These are phyloP conservation scores for Solanum chilense DNA, from an alignment of 257 asterid species.

Conservation along the genomic window DNA sequence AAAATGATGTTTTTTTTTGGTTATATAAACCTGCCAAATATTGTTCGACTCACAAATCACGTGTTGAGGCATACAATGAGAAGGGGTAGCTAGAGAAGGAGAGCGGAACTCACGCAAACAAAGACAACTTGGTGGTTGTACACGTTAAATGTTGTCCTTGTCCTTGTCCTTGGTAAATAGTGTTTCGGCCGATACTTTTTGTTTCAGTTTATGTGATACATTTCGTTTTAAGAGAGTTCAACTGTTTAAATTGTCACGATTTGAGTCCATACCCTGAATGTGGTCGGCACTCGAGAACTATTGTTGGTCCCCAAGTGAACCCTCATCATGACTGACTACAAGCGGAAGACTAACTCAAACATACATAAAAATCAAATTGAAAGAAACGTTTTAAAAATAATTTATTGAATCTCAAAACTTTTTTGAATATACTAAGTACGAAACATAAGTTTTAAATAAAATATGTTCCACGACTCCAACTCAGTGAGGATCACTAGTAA, in stretches of 20 bases:
- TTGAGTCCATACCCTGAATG: not conserved
- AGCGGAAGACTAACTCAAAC: not conserved
- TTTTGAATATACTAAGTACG: too few species aligned
- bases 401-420: too few species aligned
- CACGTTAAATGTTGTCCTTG: not conserved
- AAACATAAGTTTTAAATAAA: too few species aligned
- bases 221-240: too few species aligned
- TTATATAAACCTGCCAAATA: not conserved
- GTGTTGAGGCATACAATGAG: not conserved
- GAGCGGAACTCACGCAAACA: not conserved
- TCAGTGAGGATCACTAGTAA: too few species aligned
- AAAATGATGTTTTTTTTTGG: not conserved
- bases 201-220: not conserved
- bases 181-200: not conserved
- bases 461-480: too few species aligned
- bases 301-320: too few species aligned
- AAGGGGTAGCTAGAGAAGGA: not conserved
- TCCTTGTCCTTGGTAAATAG: not conserved
- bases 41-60: not conserved
- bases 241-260: not conserved
- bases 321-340: not conserved
- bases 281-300: not conserved
- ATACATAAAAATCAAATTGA: not conserved
- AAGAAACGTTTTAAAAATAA: too few species aligned
- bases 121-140: not conserved